These are phyloP conservation scores for Pichia scutulata DNA, from an alignment of 805 yeast genomes.

Conservation along the genomic window DNA sequence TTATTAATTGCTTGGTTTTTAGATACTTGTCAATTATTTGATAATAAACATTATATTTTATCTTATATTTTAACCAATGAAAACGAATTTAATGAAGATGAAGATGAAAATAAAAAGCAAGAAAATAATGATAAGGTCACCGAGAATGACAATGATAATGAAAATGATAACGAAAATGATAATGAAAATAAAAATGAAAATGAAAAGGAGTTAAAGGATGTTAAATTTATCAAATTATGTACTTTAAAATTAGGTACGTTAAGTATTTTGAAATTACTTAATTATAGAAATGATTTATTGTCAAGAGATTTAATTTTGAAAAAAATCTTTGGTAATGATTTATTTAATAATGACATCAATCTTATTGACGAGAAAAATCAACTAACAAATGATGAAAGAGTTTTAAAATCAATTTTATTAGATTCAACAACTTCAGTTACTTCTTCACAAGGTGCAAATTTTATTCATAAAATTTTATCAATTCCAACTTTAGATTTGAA, in stretches of 20 bases:
- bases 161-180: no score
- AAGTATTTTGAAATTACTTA: slow-evolving; percentile 72
- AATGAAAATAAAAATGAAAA: no score
- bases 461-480: slow-evolving; percentile 71
- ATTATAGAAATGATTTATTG: slow-evolving; percentile 55
- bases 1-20: slow-evolving; percentile 88
- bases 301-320: slow-evolving; percentile 57
- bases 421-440: slow-evolving; percentile 32
- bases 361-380: slow-evolving; percentile 8
- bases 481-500: slow-evolving; percentile 57
- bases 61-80: slow-evolving; percentile 19
- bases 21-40: slow-evolving; percentile 62
- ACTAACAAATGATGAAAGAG: slow-evolving; percentile 1
- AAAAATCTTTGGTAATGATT: slow-evolving; percentile 51
- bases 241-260: slow-evolving; percentile 65
- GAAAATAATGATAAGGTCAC: no score
- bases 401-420: slow-evolving; percentile 44
- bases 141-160: no score
- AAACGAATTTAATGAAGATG: slow-evolving; percentile 5
- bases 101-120: no score
- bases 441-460: slow-evolving; percentile 51
- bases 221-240: slow-evolving; percentile 20
- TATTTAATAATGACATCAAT: slow-evolving; percentile 16
- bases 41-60: slow-evolving; percentile 55
- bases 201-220: not conserved